Evolutionary conservation across 2,329 filamentous ascomycete species (phyloP).

Genomic region (Neonectria punicea): DNA sequence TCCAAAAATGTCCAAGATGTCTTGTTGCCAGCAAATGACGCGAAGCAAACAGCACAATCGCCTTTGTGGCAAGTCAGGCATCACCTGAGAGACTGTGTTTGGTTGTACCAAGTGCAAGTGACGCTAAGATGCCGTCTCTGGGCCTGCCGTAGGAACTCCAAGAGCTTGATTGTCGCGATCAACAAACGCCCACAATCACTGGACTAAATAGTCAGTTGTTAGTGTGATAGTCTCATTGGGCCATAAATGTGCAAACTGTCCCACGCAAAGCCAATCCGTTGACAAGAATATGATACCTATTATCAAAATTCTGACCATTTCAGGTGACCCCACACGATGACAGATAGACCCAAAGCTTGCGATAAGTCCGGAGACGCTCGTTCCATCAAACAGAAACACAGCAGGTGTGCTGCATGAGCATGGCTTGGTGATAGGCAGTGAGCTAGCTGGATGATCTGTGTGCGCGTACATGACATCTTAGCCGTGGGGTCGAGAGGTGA

Average conservation of each 20-base stretch:
- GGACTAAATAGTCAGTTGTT: conserved; percentile 5
- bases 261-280: conserved; percentile 5
- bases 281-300: conserved; percentile 6
- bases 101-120: conserved; percentile 10
- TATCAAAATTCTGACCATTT: conserved; percentile 14
- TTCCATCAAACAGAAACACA: conserved; percentile 28
- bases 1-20: not conserved
- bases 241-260: conserved; percentile 1
- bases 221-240: not conserved
- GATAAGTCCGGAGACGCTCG: conserved; percentile 24
- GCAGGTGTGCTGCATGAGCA: conserved; percentile 4
- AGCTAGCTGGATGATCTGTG: conserved; percentile 26
- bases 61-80: too few relatives aligned
- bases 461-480: conserved; percentile 1
- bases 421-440: conserved; percentile 13
- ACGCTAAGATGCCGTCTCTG: not conserved
- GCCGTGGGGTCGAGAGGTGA: not conserved
- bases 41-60: not conserved
- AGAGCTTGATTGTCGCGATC: conserved; percentile 1
- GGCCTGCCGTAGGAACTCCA: not conserved
- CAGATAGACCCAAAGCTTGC: conserved; percentile 19
- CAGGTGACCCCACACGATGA: conserved; percentile 23
- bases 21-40: not conserved
- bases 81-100: conserved; percentile 8
- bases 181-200: conserved; percentile 7